A percentile compares a stretch with the other conserved stretches of the same genome.
phyloP scores from a whole-genome alignment of 257 asterid species.

The Lycium ferocissimum region DNA sequence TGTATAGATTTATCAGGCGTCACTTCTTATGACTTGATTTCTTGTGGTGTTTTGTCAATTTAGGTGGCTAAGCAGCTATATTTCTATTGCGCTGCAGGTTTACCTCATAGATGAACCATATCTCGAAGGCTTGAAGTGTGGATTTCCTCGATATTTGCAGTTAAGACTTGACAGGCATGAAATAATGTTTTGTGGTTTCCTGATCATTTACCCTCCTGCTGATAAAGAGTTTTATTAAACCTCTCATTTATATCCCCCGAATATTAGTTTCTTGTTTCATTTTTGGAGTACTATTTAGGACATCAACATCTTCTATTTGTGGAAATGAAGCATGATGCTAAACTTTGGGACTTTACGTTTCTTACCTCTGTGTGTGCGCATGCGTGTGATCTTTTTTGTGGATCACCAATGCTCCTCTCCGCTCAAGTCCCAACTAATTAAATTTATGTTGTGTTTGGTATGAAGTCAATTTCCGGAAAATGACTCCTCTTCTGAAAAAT shows the following conservation, averaged over 20 bases:
- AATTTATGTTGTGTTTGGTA: no score
- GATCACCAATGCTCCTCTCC: neutral
- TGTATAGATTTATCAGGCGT: neutral
- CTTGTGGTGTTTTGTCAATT: neutral
- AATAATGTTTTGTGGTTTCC: slow-evolving; percentile 3
- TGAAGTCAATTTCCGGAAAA: neutral
- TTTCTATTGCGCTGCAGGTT: neutral
- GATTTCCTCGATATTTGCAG: slow-evolving; percentile 1
- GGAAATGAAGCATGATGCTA: neutral
- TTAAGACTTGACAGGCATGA: neutral
- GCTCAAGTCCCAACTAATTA: neutral
- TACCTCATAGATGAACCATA: neutral
- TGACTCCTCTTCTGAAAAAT: no score
- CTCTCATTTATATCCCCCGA: neutral
- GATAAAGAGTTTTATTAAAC: neutral
- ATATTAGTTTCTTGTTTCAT: neutral
- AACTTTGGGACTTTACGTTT: neutral
- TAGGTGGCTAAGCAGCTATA: neutral
- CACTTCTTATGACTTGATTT: neutral
- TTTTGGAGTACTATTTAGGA: neutral
- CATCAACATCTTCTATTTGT: neutral
- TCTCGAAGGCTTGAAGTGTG: neutral
- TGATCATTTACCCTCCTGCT: neutral
- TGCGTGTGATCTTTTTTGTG: neutral
- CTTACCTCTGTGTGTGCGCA: neutral